Base-by-base conservation (phyloP, 192 early-diverging fungal genomes). In the Phycomyces nitens region DNA sequence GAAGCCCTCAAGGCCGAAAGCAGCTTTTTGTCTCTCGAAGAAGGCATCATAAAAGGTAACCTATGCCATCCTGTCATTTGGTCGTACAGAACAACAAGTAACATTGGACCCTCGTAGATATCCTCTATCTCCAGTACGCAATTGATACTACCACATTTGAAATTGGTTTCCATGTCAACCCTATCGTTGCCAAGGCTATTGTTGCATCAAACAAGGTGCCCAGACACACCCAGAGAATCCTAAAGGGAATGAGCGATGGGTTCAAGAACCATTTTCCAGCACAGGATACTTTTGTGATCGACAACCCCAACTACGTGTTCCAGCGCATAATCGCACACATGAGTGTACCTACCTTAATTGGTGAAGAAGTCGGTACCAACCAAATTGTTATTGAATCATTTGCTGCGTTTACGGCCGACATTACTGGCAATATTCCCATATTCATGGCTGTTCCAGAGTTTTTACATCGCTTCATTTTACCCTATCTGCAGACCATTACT, bases 311-410 rank as follows among this genome's bases (percentile, higher is more conserved):
- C 14, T 1, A 8, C 6, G 62, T 69, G 21, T 56, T 69, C 10
- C 68, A 69, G 42, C 22, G 52, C 2, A 27, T 69, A n/a, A 61
- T 69, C 20, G 68, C 68, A 12, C 63, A 63, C 38, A 69, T 69
- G 39, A 69, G 68, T 53, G 68, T 69, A 10, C 68, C 58, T 22
- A 44, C 44, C 34, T 39, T 70, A 7, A 21, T 70, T 20, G 68
- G 68, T 22, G 27, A 49, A n/a, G 68, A 70, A 39, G 54, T 64
- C 5, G 55, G 16, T n/a, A 42, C 12, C 18, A 64, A 70, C 55
- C 53, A 18, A 9, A 18, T 56, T 15, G 59, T 68, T 8, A 64
- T 71, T 53, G 44, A 64, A 22, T 60, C 62, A 7, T 65, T 71
- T 56, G 57, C 62, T n/a, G 50, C 53, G 21, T 65, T 71, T 26